These are phyloP conservation scores for Scutellaria barbata DNA, from an alignment of 257 asterid species.

Conservation along the genomic window DNA sequence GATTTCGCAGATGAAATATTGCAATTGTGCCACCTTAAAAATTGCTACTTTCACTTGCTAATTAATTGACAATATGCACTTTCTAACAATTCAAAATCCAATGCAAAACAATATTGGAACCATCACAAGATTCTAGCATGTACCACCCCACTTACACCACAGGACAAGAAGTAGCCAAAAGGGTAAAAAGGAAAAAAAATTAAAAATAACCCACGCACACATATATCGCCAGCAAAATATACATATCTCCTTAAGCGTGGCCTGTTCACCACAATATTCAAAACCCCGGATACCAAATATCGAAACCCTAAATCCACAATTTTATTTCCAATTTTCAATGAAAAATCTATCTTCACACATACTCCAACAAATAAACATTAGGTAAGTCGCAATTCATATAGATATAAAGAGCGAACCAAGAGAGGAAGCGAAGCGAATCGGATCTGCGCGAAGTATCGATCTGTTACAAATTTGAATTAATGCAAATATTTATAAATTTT, in stretches of 20 bases:
- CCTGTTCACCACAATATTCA: conserved; percentile 18
- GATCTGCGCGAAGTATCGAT: conserved; percentile 60
- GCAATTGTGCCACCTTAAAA: background rate
- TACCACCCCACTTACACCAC: conserved; percentile 11
- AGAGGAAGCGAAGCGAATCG: conserved; percentile 45
- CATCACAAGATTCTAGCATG: conserved; percentile 9
- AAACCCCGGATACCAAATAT: conserved; percentile 29
- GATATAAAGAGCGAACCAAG: conserved; percentile 28
- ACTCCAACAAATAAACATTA: conserved; percentile 17
- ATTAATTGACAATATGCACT: background rate
- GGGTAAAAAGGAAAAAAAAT: background rate
- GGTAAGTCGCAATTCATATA: conserved; percentile 4
- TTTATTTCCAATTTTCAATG: conserved; percentile 22
- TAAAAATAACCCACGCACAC: conserved; percentile 22
- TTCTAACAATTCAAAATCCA: conserved; percentile 5
- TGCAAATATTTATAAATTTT: conserved; percentile 12
- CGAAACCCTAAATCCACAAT: conserved; percentile 47
- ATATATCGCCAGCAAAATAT: conserved; percentile 8
- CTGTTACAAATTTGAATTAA: conserved; percentile 37
- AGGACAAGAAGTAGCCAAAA: conserved; percentile 17
- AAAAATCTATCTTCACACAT: conserved; percentile 35
- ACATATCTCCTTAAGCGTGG: background rate
- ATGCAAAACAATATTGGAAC: background rate
- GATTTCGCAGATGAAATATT: conserved; percentile 6
- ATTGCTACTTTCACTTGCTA: conserved; percentile 21